Base-by-base conservation (phyloP, 441 rosid species). In the Pelargonium australe region DNA sequence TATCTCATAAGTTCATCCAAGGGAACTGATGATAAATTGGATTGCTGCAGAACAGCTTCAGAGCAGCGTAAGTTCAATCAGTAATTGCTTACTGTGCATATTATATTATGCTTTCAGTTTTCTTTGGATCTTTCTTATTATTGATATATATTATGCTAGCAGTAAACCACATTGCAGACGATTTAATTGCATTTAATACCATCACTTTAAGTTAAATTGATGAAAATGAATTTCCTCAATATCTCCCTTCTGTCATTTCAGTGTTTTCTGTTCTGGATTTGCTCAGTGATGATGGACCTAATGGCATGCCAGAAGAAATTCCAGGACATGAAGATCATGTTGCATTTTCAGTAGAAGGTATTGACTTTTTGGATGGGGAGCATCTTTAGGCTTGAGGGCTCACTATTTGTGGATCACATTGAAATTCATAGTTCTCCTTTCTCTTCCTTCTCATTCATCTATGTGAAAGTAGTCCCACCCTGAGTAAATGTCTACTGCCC, bases 331-430 rank as follows among this genome's bases (percentile, higher is more conserved):
- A 92, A 78, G 77, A 85, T 72, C 92, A 92, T 76, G 87, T 84
- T 78, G 92, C 96, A 61, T 88, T 92, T 80, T 88, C 98, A 81
- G 83, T 90, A 64, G 86, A 87, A 79, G 98, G 98, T 92, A 86
- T 66, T 71, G 23, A 58, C 71, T 62, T 63, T 65, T 28, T 34
- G 64, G 3, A 37, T n/a, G 25, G 43, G 44, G 17, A 70, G 55
- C 19, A 51, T 19, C 58, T 57, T 62, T 58, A 34, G 51, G 19
- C 62, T 61, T 19, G 62, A 51, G 62, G 43, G 19, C 47, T 64
- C 45, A 23, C 5, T 49, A 61, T 11, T 71, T 19, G 25, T 70
- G 55, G 63, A 58, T 43, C 63, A 34, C 12, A 37, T 51, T 75
- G 61, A 63, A 23, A 41, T 31, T 63, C 19, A 19, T 53, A n/a